Base-by-base conservation (phyloP, 768 basidiomycete genomes). In the Russula vinacea region DNA sequence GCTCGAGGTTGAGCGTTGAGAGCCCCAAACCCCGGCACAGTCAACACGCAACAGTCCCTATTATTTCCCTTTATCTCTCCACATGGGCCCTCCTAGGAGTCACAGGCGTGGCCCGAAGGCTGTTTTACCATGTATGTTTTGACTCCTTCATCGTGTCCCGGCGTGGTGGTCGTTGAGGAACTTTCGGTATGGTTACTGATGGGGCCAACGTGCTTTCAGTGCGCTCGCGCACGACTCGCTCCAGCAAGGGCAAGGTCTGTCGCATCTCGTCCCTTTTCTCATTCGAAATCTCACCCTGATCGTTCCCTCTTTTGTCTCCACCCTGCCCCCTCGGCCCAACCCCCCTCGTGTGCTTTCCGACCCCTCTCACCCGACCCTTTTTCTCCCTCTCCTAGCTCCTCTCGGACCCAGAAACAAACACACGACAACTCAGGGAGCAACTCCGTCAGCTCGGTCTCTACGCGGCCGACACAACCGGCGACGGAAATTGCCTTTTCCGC, bases 401-500 rank as follows among this genome's bases (percentile, higher is more conserved):
- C 52, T 76, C 83, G 45, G 83, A 88, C 76, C 86, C 88, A 58
- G 79, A 79, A 45, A 78, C 84, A 70, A 89, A 84, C 73, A 85
- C 84, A 24, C 81, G 83, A 62, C 81, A 80, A 56, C 85, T 95
- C 67, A 84, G 80, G 7, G 78, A 80, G 59, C 91, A 94, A 76
- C 84, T 96, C 44, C 83, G 84, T 55, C 80, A 84, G 7, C 77
- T 93, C 58, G 92, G 92, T 3, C 79, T 95, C 10, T 95, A 95
- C 73, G 88, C 93, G n/a, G 90, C 90, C 3, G 80, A 85, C 67
- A 95, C 90, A 19, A 75, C 92, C 49, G 93, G 92, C 56, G 90
- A 96, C 74, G 94, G 94, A 53, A 96, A 95, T 76, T 97, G 94
- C 75, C 84, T 97, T 67, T 97, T 95, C 76, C 87, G 93, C 52